A percentile compares a stretch with the other conserved stretches of the same genome.
Conservation (phyloP, 441 rosid species). For the Syzygium malaccense region DNA sequence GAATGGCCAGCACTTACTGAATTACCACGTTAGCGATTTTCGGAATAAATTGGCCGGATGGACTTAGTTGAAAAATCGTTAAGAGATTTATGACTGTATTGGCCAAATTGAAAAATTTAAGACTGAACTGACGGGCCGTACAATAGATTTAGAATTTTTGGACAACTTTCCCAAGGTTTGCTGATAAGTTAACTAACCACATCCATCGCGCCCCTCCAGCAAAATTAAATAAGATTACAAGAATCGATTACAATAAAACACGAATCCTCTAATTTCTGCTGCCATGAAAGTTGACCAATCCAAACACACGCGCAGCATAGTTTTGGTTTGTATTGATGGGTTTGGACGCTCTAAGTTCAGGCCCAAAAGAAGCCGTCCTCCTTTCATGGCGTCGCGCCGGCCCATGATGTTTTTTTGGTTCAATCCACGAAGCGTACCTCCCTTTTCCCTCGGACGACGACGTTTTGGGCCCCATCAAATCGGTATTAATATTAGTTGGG, state of each 20-base stretch:
- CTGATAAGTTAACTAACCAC: not conserved
- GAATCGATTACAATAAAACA: not conserved
- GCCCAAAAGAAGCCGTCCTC: not conserved
- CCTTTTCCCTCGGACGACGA: not conserved
- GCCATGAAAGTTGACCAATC: not conserved
- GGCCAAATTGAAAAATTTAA: not conserved
- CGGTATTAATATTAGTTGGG: not conserved
- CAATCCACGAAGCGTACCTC: not conserved
- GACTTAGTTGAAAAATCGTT: rapidly evolving
- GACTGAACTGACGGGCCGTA: rapidly evolving
- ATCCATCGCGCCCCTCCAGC: not conserved
- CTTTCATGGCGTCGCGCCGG: not conserved
- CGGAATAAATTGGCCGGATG: too few species aligned
- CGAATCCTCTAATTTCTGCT: not conserved
- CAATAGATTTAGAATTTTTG: not conserved
- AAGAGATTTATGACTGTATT: too few species aligned
- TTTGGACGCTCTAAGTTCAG: not conserved
- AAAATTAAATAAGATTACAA: not conserved
- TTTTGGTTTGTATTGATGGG: not conserved
- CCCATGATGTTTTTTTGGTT: not conserved
- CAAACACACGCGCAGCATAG: not conserved
- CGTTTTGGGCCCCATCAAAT: not conserved
- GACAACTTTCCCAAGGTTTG: not conserved
- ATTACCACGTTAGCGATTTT: rapidly evolving
- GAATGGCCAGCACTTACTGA: rapidly evolving